Evolutionary conservation across 169 alveolate genomes (phyloP), one percentile per base, ranked within the genome.

Genomic region (Condylostoma magnum): DNA sequence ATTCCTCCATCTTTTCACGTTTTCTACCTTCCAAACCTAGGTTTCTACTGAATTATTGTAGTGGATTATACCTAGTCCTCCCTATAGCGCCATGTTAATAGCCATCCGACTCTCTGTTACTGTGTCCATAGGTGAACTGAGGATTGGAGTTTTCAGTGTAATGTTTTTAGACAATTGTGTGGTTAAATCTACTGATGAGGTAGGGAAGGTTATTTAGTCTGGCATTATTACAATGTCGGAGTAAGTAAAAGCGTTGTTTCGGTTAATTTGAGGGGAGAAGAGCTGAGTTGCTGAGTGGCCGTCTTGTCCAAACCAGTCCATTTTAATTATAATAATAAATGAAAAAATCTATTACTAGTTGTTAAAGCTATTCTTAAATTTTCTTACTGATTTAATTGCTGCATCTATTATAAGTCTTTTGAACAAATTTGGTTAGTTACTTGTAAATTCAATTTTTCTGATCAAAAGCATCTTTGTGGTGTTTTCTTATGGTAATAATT

Each of bases 41-140:
- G 86, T 89, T 44, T 84, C 95, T 10, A 90, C 76, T 43, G 89
- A 75, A 81, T 88, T 77, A 88, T 95, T 95, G 73, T 91, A 91
- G 89, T 95, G 98, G 46, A 95, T 92, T 51, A 95, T 80, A 0
- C 98, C 98, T 31, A 95, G 76, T 6, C 98, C 98, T 27, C 96
- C 84, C 15, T 46, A 28, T 8, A 91, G 78, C 0, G 98, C 99
- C 87, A 93, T 80, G 31, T 92, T 96, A 34, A 91, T 89, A 25
- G 99, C 97, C 99, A 96, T 96, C 43, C 85, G 74, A 38, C 92
- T 86, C 81, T 95, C 98, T 2, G 99, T 96, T 65, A 96, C 97
- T 3, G 99, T 92, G 80, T 94, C 88, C 99, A 95, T 95, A 30
- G 98, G 98, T 4, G 97, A 87, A 18, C 98, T 92, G 38, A 94